Evolutionary conservation across 2,329 filamentous ascomycete species (phyloP).

Genomic region (Aspergillus sp.): DNA sequence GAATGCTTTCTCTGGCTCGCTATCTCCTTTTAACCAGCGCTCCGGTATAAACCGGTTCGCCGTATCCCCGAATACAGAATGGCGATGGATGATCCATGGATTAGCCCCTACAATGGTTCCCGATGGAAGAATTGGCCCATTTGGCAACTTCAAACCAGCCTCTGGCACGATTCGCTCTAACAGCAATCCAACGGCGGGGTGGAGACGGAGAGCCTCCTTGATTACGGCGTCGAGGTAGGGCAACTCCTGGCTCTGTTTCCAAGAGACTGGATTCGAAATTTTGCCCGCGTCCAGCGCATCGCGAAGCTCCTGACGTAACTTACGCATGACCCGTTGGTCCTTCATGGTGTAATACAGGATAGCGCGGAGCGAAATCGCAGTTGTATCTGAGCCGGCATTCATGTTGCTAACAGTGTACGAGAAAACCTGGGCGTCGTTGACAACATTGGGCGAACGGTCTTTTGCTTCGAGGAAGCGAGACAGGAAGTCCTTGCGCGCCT

Average conservation of each 20-base stretch:
- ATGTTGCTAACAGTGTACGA: conserved; percentile 22
- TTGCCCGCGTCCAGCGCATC: conserved; percentile 25
- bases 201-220: conserved; percentile 20
- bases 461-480: conserved; percentile 24
- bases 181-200: conserved; percentile 16
- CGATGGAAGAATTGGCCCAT: conserved; percentile 13
- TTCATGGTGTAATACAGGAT: conserved; percentile 27
- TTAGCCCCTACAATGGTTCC: conserved; percentile 27
- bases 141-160: conserved; percentile 14
- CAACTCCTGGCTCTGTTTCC: conserved; percentile 19
- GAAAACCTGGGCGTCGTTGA: conserved; percentile 20
- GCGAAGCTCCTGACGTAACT: conserved; percentile 38
- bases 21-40: conserved; percentile 14
- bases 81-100: conserved; percentile 23
- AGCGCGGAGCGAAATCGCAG: conserved; percentile 23
- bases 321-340: conserved; percentile 24
- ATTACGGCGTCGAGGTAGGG: conserved; percentile 24
- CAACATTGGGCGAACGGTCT: conserved; percentile 13
- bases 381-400: conserved; percentile 29
- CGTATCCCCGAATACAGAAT: conserved; percentile 15
- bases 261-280: conserved; percentile 14
- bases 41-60: conserved; percentile 15
- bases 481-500: conserved; percentile 18
- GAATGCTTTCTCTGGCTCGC: conserved; percentile 10
- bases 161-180: conserved; percentile 18